phyloP scores from a whole-genome alignment of 306 rosid species.

The Cicer judaicum region DNA sequence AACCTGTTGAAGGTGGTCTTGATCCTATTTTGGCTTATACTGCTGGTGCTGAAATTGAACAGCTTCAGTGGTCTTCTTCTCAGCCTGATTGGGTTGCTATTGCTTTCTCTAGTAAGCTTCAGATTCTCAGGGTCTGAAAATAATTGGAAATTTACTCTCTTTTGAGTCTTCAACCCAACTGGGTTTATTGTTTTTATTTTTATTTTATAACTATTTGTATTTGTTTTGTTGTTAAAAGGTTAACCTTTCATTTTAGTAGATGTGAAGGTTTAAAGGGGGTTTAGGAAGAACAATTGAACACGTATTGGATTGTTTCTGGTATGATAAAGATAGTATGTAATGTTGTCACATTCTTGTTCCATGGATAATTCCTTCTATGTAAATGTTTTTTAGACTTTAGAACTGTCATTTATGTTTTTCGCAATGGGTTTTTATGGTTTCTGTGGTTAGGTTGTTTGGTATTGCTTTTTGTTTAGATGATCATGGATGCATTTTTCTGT shows the following conservation, averaged over 20 bases:
- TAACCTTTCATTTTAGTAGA: conserved; percentile 18
- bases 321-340: not conserved
- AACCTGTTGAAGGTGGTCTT: conserved; percentile 89
- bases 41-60: conserved; percentile 97
- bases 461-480: conserved; percentile 5
- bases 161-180: not conserved
- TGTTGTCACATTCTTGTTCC: conserved; percentile 13
- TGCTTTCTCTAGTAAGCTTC: conserved; percentile 93
- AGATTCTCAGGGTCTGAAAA: conserved; percentile 88
- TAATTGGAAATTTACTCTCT: not conserved
- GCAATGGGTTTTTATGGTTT: conserved; percentile 11
- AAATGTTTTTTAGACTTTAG: conserved; percentile 31
- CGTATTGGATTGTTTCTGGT: conserved; percentile 1
- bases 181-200: not conserved
- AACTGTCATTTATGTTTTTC: conserved; percentile 3
- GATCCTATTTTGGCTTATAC: conserved; percentile 98
- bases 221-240: conserved; percentile 1
- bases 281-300: not conserved
- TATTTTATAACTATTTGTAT: not conserved
- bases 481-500: conserved; percentile 3
- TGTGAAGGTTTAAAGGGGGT: not conserved
- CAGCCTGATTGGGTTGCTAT: conserved; percentile 99
- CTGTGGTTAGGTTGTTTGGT: conserved; percentile 32
- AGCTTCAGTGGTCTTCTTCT: conserved; percentile 98
- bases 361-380: conserved; percentile 21